Percentiles rank a stretch among this genome's conserved stretches.
Evolutionary conservation across 768 basidiomycete species (phyloP).

Genomic region (Tricholoma hemisulphureum): DNA sequence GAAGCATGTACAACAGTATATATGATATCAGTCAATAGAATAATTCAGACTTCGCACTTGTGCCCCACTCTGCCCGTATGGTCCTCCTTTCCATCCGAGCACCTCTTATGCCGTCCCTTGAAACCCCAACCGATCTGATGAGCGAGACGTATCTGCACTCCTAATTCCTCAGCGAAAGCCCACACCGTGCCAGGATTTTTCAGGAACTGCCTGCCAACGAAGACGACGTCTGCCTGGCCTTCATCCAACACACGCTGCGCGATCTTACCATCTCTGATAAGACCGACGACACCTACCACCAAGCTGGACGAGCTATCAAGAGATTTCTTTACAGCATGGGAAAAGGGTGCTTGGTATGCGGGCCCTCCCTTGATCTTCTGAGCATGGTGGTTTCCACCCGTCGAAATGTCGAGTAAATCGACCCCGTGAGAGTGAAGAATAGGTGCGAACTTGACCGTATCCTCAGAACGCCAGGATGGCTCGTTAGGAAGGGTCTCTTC

Average conservation of each 20-base stretch:
- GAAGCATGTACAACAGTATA: no score
- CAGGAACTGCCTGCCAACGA: slow-evolving; percentile 52
- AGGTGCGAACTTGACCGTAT: slow-evolving; percentile 59
- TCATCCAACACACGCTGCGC: no score
- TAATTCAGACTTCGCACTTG: no score
- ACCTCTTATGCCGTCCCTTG: no score
- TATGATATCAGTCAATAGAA: no score
- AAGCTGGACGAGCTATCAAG: slow-evolving; percentile 33
- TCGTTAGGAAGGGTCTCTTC: slow-evolving; percentile 56
- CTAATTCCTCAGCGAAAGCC: no score
- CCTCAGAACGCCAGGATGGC: slow-evolving; percentile 65
- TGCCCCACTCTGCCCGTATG: not conserved
- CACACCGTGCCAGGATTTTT: slow-evolving; percentile 51
- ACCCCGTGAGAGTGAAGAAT: slow-evolving; percentile 64
- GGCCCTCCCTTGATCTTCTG: slow-evolving; percentile 38
- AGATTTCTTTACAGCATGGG: slow-evolving; percentile 49
- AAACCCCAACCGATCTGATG: no score
- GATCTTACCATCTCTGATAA: slow-evolving; percentile 50
- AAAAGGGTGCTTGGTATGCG: slow-evolving; percentile 55
- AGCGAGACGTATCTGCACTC: no score
- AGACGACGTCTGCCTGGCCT: slow-evolving; percentile 55
- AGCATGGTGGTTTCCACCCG: slow-evolving; percentile 56
- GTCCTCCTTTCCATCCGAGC: slow-evolving; percentile 36
- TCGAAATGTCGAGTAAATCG: slow-evolving; percentile 73
- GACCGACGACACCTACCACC: slow-evolving; percentile 50